A percentile compares a stretch with the other conserved stretches of the same genome.
Conservation (phyloP, 345 rosid genomes). For the Bruguiera sexangula region DNA sequence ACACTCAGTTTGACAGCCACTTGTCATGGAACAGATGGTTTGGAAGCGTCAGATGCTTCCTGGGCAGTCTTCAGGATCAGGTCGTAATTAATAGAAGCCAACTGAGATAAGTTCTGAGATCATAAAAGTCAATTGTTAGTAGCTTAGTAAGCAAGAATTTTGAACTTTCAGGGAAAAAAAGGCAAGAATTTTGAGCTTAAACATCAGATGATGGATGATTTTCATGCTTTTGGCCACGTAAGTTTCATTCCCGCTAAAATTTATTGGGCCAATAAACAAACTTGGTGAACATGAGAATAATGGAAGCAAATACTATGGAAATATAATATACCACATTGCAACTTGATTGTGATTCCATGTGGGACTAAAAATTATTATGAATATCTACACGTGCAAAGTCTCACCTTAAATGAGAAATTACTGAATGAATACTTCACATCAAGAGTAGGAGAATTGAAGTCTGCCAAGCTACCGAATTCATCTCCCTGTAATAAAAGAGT, state of each 20-base stretch:
- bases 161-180: too few relatives aligned
- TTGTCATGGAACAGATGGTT: constrained; percentile 42
- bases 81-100: constrained; percentile 95
- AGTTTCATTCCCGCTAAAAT: too few relatives aligned
- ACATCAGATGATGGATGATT: too few relatives aligned
- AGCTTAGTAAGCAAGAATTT: too few relatives aligned
- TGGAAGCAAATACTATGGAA: too few relatives aligned
- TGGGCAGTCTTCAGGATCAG: constrained; percentile 53
- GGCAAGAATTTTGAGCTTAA: too few relatives aligned
- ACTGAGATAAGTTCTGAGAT: constrained; percentile 77
- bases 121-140: constrained; percentile 1
- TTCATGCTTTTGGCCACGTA: too few relatives aligned
- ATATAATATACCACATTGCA: too few relatives aligned
- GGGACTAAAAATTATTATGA: neutral
- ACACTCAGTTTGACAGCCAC: neutral
- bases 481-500: constrained; percentile 54
- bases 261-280: too few relatives aligned
- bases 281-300: too few relatives aligned
- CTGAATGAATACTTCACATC: constrained; percentile 86
- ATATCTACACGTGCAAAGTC: constrained; percentile 8
- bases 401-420: constrained; percentile 93
- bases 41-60: constrained; percentile 52
- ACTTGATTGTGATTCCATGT: neutral
- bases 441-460: constrained; percentile 58
- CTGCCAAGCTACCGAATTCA: constrained; percentile 77